Base-by-base conservation (phyloP, 2,329 filamentous ascomycete species). In the Coleophoma crateriformis region DNA sequence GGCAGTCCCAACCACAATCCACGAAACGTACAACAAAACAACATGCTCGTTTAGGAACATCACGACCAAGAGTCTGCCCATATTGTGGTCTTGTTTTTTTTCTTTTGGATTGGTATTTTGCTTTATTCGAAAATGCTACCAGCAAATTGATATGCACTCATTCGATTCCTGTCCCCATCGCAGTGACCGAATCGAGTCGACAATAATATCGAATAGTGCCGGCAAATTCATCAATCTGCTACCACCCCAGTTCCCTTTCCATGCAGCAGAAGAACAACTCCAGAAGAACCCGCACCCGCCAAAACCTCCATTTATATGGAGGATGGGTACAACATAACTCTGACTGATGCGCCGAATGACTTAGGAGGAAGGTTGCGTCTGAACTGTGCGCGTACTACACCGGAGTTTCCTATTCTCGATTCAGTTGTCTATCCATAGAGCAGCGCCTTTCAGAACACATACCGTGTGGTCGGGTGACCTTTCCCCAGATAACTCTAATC, bases 401-500 rank as follows among this genome's bases (percentile, higher is more conserved):
- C 94, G 65, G 89, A 95, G 87, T 96, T 97, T 74, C 94, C 90
- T 94, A 48, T 39, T 13, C 15, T 45, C 19, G 19, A 45, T 51
- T 61, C 46, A 58, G 51, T 51, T 33, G 19, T 32, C 12, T 15
- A 38, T 40, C 43, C n/a, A 37, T 15, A 1, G 35, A 38, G 12
- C 33, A 33, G 10, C 17, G 15, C 13, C 39, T 20, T 37, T 10
- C 17, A 34, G 13, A 14, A 44, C 48, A 72, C 76, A 66, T 88
- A 92, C 88, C 92, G 78, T 97, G 92, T 72, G 90, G 86, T 71
- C 90, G 82, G 72, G 90, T 95, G 72, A 97, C 87, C 82, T 96
- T 96, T 81, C 92, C 92, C 90, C 91, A 97, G 81, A 97, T 96
- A 66, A 97, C 87, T 71, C 92, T 85, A 78, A 97, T 95, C 87